These are phyloP conservation scores for Bolboschoenus planiculmis DNA, from an alignment of 176 grass and related monocot genomes.

Conservation along the genomic window DNA sequence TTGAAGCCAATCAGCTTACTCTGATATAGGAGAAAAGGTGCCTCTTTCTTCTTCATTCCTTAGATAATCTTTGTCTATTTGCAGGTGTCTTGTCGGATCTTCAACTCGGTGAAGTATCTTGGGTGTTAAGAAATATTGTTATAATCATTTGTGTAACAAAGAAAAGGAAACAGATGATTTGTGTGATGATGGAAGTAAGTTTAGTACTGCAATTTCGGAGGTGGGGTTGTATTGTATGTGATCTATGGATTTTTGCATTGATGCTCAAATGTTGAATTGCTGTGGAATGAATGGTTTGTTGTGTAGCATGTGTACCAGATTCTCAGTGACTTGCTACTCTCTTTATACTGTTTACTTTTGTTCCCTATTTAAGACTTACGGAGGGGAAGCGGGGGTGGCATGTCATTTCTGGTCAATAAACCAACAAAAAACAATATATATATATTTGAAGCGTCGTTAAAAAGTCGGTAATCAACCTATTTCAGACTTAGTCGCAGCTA, in stretches of 20 bases:
- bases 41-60: not conserved
- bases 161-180: conserved; percentile 3
- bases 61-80: not conserved
- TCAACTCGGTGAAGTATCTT: not conserved
- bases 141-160: conserved; percentile 3
- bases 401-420: not conserved
- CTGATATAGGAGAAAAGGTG: not conserved
- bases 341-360: not conserved
- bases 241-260: conserved; percentile 4
- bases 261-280: not conserved
- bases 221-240: conserved; percentile 8
- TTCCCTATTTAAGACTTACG: too few relatives aligned
- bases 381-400: not conserved
- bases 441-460: not conserved
- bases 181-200: conserved; percentile 1
- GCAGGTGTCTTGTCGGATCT: conserved; percentile 10
- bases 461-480: not conserved
- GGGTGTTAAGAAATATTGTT: not conserved
- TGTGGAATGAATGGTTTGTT: not conserved
- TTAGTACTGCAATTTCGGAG: not conserved
- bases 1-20: not conserved
- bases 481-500: not conserved
- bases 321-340: not conserved
- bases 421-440: not conserved
- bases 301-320: not conserved